Evolutionary conservation across 352 stramenopile species (phyloP).

Genomic region (Thraustochytrium sp.): DNA sequence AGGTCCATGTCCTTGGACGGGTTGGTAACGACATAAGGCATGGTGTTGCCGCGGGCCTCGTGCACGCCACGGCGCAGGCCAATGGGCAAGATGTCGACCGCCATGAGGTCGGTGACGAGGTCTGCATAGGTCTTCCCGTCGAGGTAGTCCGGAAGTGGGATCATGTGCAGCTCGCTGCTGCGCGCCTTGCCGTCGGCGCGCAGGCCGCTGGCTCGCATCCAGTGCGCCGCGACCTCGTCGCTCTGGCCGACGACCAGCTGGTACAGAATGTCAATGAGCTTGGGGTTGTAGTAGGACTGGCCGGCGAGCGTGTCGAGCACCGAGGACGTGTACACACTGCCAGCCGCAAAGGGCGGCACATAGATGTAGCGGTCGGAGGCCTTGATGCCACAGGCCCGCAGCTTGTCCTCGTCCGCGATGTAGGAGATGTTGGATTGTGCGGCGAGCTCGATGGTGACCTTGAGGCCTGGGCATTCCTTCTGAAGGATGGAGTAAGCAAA

Average conservation of each 20-base stretch:
- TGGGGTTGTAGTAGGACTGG: conserved; percentile 46
- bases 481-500: conserved; percentile 42
- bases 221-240: neutral
- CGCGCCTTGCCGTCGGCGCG: neutral
- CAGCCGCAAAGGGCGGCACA: conserved; percentile 24
- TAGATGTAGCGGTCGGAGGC: conserved; percentile 17
- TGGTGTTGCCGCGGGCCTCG: neutral
- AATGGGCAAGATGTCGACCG: conserved; percentile 26
- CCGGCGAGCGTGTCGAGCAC: conserved; percentile 39
- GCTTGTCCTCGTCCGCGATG: neutral
- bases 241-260: conserved; percentile 32
- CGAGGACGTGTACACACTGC: conserved; percentile 26
- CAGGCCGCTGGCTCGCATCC: neutral
- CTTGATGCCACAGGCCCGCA: neutral
- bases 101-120: conserved; percentile 21
- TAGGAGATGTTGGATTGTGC: conserved; percentile 32
- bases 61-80: conserved; percentile 19
- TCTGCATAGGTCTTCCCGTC: conserved; percentile 9
- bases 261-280: conserved; percentile 40
- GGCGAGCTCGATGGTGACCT: conserved; percentile 28
- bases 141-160: conserved; percentile 10
- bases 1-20: neutral
- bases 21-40: conserved; percentile 44
- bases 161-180: conserved; percentile 17
- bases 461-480: neutral